Conservation (phyloP, 2,329 filamentous ascomycete species). For the Phyllosticta paracitricarpa region DNA sequence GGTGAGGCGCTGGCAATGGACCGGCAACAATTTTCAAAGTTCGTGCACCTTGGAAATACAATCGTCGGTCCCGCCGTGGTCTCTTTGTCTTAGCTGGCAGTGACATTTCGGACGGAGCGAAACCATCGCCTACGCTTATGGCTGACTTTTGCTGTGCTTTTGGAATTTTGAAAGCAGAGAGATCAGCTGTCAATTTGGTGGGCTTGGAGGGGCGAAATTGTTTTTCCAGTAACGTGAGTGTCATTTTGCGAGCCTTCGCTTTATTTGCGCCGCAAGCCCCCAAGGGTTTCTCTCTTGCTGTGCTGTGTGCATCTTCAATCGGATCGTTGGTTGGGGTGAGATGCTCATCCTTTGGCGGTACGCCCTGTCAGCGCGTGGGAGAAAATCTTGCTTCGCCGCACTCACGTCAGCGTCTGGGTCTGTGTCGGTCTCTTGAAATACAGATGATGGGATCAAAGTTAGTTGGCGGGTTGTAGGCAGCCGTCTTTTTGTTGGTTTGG, state of each 20-base stretch:
- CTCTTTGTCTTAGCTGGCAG: conserved; percentile 3
- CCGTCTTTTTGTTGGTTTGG: conserved; percentile 14
- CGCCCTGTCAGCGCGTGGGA: background rate
- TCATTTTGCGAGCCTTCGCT: background rate
- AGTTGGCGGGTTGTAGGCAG: conserved; percentile 19
- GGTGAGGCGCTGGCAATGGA: background rate
- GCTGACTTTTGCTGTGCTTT: background rate
- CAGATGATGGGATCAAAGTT: conserved; percentile 17
- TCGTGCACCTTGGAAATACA: background rate
- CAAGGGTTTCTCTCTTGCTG: background rate
- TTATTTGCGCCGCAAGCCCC: background rate
- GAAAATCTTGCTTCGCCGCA: background rate
- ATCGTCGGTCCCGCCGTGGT: background rate
- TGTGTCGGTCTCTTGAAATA: background rate
- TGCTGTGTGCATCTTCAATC: conserved; percentile 5
- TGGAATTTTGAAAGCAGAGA: background rate
- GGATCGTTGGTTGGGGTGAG: background rate
- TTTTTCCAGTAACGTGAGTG: background rate
- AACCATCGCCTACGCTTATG: background rate
- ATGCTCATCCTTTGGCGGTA: background rate
- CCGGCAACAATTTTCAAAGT: background rate
- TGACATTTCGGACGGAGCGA: conserved; percentile 6
- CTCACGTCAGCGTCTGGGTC: conserved; percentile 9
- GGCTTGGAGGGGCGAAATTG: background rate
- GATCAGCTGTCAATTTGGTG: background rate